Conservation (phyloP, 176 grass and related monocot species). For the Puccinellia tenuiflora region DNA sequence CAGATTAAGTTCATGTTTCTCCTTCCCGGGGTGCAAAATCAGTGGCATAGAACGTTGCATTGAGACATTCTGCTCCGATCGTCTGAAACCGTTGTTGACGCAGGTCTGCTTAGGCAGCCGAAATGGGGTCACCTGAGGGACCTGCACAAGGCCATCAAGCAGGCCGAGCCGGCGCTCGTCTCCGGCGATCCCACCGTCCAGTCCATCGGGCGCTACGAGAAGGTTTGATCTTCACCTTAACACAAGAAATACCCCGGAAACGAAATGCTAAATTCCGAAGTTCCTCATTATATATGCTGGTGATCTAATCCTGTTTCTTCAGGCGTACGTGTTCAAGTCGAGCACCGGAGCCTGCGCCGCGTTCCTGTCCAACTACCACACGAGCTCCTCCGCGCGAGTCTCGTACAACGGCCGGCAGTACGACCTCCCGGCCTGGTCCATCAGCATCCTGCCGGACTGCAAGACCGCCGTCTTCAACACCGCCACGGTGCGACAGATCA, state of each 20-base stretch:
- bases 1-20: background rate
- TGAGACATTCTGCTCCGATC: background rate
- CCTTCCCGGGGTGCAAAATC: background rate
- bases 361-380: constrained; percentile 85
- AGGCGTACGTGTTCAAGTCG: constrained; percentile 84
- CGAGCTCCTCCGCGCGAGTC: constrained; percentile 32
- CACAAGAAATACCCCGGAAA: no score
- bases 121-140: constrained; percentile 94
- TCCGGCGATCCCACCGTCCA: constrained; percentile 59
- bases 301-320: background rate
- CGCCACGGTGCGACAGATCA: constrained; percentile 42
- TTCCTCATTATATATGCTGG: no score
- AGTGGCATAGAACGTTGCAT: background rate
- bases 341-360: constrained; percentile 66
- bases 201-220: constrained; percentile 66
- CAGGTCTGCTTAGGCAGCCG: constrained; percentile 78
- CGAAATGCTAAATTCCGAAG: no score
- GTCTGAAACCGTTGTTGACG: background rate
- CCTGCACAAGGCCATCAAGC: constrained; percentile 95
- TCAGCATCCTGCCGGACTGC: constrained; percentile 90
- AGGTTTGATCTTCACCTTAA: constrained; percentile 13
- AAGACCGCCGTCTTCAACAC: constrained; percentile 88
- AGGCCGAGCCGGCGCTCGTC: constrained; percentile 70
- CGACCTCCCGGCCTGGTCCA: constrained; percentile 85
- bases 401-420: constrained; percentile 57